Base-by-base conservation (phyloP, 2,329 filamentous ascomycete genomes). In the Domatiomyces catenatus region DNA sequence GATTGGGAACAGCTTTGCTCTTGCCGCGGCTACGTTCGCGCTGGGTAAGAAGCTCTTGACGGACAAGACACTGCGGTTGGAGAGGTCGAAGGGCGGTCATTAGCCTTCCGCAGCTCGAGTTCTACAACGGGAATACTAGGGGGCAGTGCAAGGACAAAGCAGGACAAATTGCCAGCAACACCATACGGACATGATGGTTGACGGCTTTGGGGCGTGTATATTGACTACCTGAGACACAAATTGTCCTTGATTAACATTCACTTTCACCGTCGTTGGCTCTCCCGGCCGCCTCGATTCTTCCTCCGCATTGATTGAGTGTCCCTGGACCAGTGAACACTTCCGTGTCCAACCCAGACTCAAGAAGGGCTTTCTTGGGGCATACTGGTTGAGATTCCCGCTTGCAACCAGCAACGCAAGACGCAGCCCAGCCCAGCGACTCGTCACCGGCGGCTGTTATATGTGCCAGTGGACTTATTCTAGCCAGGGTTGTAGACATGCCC, bases 11-110 rank as follows among this genome's bases (percentile, higher is more conserved):
- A 79, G 76, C 61, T 70, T 80, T 63, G 79, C 89, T 64, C 67
- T 96, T 59, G 70, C 75, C 65, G 87, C 87, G 61, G 92, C 85
- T 62, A 68, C 74, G 67, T 96, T 94, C 78, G 92, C 89, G 53
- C 74, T 84, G 71, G 66, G 69, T 66, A 81, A 83, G 67, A 95
- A 96, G 75, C 79, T 98, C 66, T 67, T 79, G 56, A 80, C 83
- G 62, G 92, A 98, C 76, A 90, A 90, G 79, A 93, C 84, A 63
- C 84, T 98, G 63, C 87, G 92, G 67, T 80, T 96, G 61, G 81
- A 86, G 71, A 75, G 74, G 67, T 52, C 48, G 2, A 39, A 39
- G 32, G 32, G 32, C 12, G 32, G 32, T 5, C 32, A 39, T 39
- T 39, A 39, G 10, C 32, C 32, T 15, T 15, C 10, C 32, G 3